These are phyloP conservation scores for Colletotrichum sp. DNA, from an alignment of 2,329 filamentous ascomycete genomes.

Conservation along the genomic window DNA sequence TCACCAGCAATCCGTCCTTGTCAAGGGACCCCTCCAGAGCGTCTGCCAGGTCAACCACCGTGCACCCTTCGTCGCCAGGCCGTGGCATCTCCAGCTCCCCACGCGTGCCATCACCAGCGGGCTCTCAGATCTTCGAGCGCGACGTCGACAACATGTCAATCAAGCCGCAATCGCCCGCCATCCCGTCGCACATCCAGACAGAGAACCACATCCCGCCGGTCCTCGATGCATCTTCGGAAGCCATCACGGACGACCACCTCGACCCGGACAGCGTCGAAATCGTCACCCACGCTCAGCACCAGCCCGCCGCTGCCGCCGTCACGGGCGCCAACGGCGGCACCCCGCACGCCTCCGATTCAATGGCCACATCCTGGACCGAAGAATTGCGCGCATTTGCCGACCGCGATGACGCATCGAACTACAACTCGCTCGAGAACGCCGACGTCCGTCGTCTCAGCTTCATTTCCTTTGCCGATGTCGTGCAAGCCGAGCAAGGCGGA, in stretches of 20 bases:
- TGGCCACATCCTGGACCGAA: constrained; percentile 58
- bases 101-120: constrained; percentile 77
- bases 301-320: constrained; percentile 75
- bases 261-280: constrained; percentile 93
- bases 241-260: constrained; percentile 85
- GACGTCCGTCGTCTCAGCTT: constrained; percentile 89
- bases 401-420: constrained; percentile 72
- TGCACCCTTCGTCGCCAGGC: constrained; percentile 67
- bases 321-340: constrained; percentile 47
- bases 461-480: constrained; percentile 95
- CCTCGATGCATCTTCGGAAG: constrained; percentile 87
- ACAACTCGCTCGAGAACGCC: constrained; percentile 76
- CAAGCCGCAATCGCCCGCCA: constrained; percentile 80
- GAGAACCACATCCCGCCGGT: constrained; percentile 94
- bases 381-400: constrained; percentile 61
- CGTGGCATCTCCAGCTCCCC: constrained; percentile 74
- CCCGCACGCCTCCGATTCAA: constrained; percentile 42
- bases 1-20: constrained; percentile 31
- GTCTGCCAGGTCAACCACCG: constrained; percentile 41
- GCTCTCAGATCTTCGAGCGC: constrained; percentile 88
- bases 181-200: constrained; percentile 90
- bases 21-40: constrained; percentile 37
- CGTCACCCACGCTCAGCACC: constrained; percentile 83
- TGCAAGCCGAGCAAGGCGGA: constrained; percentile 80
- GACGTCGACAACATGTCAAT: constrained; percentile 84